Percentiles rank a stretch among this genome's conserved stretches.
Conservation (phyloP, 768 basidiomycete genomes). For the Ephemerocybe angulata region DNA sequence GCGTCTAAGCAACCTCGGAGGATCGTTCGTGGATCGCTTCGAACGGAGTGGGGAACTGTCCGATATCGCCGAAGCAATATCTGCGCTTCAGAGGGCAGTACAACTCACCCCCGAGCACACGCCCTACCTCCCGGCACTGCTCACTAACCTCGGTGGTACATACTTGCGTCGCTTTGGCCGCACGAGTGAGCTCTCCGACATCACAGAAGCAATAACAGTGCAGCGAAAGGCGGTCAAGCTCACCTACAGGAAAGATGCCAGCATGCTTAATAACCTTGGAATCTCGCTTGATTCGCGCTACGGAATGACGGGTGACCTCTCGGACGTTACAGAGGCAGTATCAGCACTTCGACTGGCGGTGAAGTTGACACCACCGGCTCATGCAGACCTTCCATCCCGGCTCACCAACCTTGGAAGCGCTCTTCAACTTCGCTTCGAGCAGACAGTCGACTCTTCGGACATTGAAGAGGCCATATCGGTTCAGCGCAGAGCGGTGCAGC, state of each 20-base stretch:
- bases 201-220: background rate
- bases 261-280: background rate
- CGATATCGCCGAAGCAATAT: background rate
- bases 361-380: slow-evolving; percentile 16
- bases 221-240: background rate
- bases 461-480: background rate
- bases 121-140: background rate
- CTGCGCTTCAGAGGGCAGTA: background rate
- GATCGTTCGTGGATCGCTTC: background rate
- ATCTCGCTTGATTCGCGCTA: slow-evolving; percentile 15
- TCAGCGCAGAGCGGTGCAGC: slow-evolving; percentile 4
- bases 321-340: slow-evolving; percentile 26
- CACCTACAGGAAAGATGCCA: background rate
- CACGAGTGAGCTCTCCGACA: background rate
- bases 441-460: slow-evolving; percentile 18
- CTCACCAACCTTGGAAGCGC: slow-evolving; percentile 19
- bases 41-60: background rate
- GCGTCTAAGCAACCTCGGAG: too few relatives aligned
- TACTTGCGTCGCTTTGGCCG: background rate
- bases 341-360: slow-evolving; percentile 13
- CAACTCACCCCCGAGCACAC: background rate
- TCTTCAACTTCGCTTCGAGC: slow-evolving; percentile 18
- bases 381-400: slow-evolving; percentile 11
- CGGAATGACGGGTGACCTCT: slow-evolving; percentile 12
- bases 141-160: background rate